Conservation (phyloP, 306 rosid genomes). For the Medicago arabica region DNA sequence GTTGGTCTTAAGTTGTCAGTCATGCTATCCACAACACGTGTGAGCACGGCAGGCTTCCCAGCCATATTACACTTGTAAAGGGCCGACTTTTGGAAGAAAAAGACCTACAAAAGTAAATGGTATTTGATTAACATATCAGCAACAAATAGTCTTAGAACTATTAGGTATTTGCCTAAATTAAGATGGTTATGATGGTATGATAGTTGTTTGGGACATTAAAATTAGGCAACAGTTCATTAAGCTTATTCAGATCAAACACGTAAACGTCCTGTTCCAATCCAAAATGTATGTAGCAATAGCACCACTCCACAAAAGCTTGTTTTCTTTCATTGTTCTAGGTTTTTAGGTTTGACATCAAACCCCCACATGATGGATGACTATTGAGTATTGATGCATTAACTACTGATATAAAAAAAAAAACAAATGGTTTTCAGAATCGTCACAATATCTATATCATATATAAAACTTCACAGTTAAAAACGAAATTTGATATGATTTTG, state of each 20-base stretch:
- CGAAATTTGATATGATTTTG: slow-evolving; percentile 1
- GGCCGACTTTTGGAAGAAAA: slow-evolving; percentile 92
- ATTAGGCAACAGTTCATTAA: slow-evolving; percentile 27
- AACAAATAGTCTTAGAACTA: slow-evolving; percentile 19
- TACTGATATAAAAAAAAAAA: background rate
- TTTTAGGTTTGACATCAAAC: slow-evolving; percentile 19
- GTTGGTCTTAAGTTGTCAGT: slow-evolving; percentile 99
- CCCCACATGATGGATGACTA: slow-evolving; percentile 21
- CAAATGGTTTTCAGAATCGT: background rate
- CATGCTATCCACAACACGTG: slow-evolving; percentile 99
- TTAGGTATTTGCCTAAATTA: background rate
- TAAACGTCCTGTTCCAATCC: no score
- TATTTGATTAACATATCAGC: slow-evolving; percentile 33
- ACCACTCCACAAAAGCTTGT: slow-evolving; percentile 16
- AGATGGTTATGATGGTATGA: slow-evolving; percentile 22
- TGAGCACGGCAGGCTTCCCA: slow-evolving; percentile 97
- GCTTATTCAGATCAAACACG: background rate
- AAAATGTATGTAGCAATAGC: slow-evolving; percentile 10
- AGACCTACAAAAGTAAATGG: slow-evolving; percentile 64
- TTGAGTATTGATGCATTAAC: background rate
- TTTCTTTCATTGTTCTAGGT: slow-evolving; percentile 13
- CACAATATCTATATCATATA: background rate
- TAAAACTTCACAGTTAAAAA: slow-evolving; percentile 13
- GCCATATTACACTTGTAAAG: slow-evolving; percentile 99
- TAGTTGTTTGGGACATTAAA: slow-evolving; percentile 2